Evolutionary conservation across 2,329 filamentous ascomycete species (phyloP), one percentile per base, ranked within the genome.

Genomic region (Aurifilum marmelostoma): DNA sequence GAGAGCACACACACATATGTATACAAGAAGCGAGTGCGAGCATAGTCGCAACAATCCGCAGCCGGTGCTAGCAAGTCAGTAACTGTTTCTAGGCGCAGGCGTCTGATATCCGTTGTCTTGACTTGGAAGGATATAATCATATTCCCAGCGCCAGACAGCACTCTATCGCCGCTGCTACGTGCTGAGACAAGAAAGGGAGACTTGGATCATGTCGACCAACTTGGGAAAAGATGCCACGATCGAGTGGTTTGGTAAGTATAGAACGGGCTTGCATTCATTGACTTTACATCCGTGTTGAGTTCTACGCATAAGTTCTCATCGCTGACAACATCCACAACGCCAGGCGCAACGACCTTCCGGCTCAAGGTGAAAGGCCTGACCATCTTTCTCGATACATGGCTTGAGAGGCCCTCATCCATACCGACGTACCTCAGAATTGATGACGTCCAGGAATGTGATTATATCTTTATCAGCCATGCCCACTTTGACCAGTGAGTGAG

Each of bases 381-480:
- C 29, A 67, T 67, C 21, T 63, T 67, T 43, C 58, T 67, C 5
- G 43, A 67, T n/a, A 63, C 58, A 7, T 67, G 65, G 65, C 65
- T 67, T 9, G 65, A 67, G 29, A 39, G 65, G 12, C 65, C 65
- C 4, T 52, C 65, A 3, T 47, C 37, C 6, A 62, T 67, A 2
- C 39, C 56, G 27, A 67, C 65, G 6, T 71, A 68, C 58, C 69
- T 75, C 6, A 61, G 60, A 1, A 54, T 72, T 11, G 71, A 74
- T 3, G 72, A 75, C 34, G 73, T 76, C 1, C 37, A 37, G 5
- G 71, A 74, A 24, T 69, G 65, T 18, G 74, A 76, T 65, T 76
- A 76, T 37, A 76, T 75, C 21, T 70, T 76, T 61, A 75, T 76
- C 32, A 73, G 68, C 4, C 74, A 73, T 58, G 72, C 74, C 0